Base-by-base conservation (phyloP, 1,284 basidiomycete genomes). In the Caloboletus firmus region DNA sequence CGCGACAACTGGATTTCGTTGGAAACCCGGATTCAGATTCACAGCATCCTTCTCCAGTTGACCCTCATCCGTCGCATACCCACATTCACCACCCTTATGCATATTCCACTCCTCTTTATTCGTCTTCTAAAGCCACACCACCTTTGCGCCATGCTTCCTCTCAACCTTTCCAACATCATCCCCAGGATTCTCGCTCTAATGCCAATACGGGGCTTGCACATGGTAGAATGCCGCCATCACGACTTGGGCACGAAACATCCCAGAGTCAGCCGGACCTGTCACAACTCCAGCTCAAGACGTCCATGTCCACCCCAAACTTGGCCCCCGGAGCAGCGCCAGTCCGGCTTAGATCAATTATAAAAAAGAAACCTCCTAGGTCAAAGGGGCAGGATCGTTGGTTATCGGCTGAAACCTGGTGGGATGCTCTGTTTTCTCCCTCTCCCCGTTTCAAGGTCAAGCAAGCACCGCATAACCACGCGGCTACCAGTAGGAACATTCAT, bases 341-440 rank as follows among this genome's bases (percentile, higher is more conserved):
- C 35, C 56, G 40, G 11, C 8, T 39, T 10, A 54, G 54, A 28
- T 56, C 56, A 3, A 3, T 55, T n/a, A 15, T 54, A 6, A 60
- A 45, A 50, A 65, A 55, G 52, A 52, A 42, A 24, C 36, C 47
- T 7, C 20, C 58, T 5, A 45, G 58, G 32, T 51, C 66, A 22
- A 79, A 73, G 65, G 71, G 73, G 20, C 81, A 75, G 58, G 84
- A 87, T 36, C 74, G 82, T 8, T 89, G 85, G 85, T 62, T 89
- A 2, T 80, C 83, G 2, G 80, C 87, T 0, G 86, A 90, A 70
- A 84, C 85, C 11, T 89, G 88, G 86, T 91, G 89, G 68, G 87
- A 89, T 60, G 88, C 87, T 2, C 60, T 91, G 4, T 69, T 91
- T 39, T 84, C 90, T 52, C 89, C 88, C 4, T 79, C 86, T 0